A percentile compares a stretch with the other conserved stretches of the same genome.
These are phyloP conservation scores for Cercospora janseana DNA, from an alignment of 2,329 filamentous ascomycete species.

Conservation along the genomic window DNA sequence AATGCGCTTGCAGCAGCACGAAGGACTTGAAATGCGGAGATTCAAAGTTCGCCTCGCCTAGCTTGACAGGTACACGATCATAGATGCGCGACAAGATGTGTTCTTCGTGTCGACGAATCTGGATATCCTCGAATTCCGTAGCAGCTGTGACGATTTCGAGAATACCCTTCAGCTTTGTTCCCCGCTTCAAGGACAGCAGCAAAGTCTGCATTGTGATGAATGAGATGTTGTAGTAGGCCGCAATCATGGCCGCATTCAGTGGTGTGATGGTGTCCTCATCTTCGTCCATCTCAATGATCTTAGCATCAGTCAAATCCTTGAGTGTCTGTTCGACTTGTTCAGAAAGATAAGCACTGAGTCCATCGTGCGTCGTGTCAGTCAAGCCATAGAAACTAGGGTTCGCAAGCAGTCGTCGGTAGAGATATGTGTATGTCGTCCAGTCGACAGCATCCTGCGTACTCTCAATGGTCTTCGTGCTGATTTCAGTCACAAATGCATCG, in stretches of 20 bases:
- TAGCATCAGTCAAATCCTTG: slow-evolving; percentile 85
- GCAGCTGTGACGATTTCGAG: slow-evolving; percentile 96
- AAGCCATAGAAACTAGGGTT: slow-evolving; percentile 97
- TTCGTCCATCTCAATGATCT: slow-evolving; percentile 92
- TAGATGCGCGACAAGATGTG: slow-evolving; percentile 86
- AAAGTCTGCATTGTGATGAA: slow-evolving; percentile 99
- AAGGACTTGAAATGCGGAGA: slow-evolving; percentile 99
- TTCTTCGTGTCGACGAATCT: slow-evolving; percentile 91
- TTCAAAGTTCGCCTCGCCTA: slow-evolving; percentile 80
- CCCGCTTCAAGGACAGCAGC: slow-evolving; percentile 80
- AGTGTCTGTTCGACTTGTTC: slow-evolving; percentile 91
- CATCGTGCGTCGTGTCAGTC: slow-evolving; percentile 83
- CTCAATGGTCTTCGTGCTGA: slow-evolving; percentile 92
- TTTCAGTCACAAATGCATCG: slow-evolving; percentile 94
- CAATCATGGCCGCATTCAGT: slow-evolving; percentile 95
- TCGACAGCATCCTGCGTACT: slow-evolving; percentile 96
- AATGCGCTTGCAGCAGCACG: slow-evolving; percentile 94
- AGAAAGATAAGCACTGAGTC: slow-evolving; percentile 88
- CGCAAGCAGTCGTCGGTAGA: slow-evolving; percentile 88
- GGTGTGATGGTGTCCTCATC: slow-evolving; percentile 81
- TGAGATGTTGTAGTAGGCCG: slow-evolving; percentile 98
- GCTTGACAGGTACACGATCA: slow-evolving; percentile 91
- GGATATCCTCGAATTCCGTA: slow-evolving; percentile 92
- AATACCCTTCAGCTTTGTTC: slow-evolving; percentile 94
- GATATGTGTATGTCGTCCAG: slow-evolving; percentile 98